Evolutionary conservation across 768 basidiomycete species (phyloP).

Genomic region (Boletus vermiculosoides): DNA sequence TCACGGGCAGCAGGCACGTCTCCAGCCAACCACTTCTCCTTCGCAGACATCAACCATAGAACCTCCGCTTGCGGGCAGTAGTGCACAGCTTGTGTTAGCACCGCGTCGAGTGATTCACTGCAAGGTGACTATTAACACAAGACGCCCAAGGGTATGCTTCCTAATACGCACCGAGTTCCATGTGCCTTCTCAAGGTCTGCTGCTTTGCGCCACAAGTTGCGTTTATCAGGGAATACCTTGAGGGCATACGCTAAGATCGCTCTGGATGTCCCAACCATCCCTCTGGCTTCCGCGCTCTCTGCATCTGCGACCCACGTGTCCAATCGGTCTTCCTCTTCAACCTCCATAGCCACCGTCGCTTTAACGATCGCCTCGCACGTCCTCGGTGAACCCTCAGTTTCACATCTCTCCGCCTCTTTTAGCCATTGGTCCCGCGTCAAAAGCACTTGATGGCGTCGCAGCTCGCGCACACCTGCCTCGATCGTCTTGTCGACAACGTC

Average conservation of each 20-base stretch:
- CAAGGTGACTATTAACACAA: slow-evolving; percentile 4
- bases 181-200: slow-evolving; percentile 93
- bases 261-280: slow-evolving; percentile 77
- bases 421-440: slow-evolving; percentile 92
- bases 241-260: slow-evolving; percentile 90
- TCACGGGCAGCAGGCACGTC: slow-evolving; percentile 85
- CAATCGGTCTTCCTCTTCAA: slow-evolving; percentile 91
- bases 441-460: slow-evolving; percentile 82
- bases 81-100: slow-evolving; percentile 79
- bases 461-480: slow-evolving; percentile 73
- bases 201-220: slow-evolving; percentile 84
- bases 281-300: slow-evolving; percentile 71
- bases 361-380: slow-evolving; percentile 96
- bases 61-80: slow-evolving; percentile 63
- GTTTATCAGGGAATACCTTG: slow-evolving; percentile 84
- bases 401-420: slow-evolving; percentile 91
- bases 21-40: slow-evolving; percentile 91
- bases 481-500: slow-evolving; percentile 86
- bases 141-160: background rate
- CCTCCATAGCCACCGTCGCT: slow-evolving; percentile 88
- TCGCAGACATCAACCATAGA: slow-evolving; percentile 95
- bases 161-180: slow-evolving; percentile 63
- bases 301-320: slow-evolving; percentile 93
- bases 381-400: slow-evolving; percentile 78
- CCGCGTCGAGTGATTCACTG: slow-evolving; percentile 77